These are phyloP conservation scores for Nothophytophthora sp. DNA, from an alignment of 352 stramenopile genomes.

Conservation along the genomic window DNA sequence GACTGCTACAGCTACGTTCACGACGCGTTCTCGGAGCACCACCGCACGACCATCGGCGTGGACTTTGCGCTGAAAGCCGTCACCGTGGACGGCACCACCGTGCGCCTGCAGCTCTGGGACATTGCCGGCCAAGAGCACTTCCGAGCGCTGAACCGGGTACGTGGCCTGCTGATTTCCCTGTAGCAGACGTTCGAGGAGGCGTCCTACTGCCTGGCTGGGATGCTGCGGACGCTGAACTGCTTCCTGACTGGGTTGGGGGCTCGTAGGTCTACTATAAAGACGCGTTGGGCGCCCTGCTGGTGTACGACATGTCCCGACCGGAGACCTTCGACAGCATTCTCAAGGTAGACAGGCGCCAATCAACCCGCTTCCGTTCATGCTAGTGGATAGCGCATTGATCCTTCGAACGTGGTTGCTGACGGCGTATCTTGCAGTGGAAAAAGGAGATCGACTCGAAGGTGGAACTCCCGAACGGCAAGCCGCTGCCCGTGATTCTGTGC, in stretches of 20 bases:
- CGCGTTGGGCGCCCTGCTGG: conserved; percentile 87
- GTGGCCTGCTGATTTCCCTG: no score
- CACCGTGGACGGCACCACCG: conserved; percentile 82
- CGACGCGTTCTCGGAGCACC: conserved; percentile 91
- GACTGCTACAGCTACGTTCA: conserved; percentile 85
- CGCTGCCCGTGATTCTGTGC: conserved; percentile 90
- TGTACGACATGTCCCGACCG: conserved; percentile 92
- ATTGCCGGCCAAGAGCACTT: conserved; percentile 95
- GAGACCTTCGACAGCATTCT: conserved; percentile 92
- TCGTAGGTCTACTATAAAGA: conserved; percentile 93
- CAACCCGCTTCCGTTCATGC: no score
- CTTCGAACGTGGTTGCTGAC: no score
- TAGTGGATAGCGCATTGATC: no score
- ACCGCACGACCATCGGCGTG: conserved; percentile 92
- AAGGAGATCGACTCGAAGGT: conserved; percentile 94
- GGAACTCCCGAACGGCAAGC: conserved; percentile 89
- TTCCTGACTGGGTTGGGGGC: background rate
- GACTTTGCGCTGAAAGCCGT: conserved; percentile 93
- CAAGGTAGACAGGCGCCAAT: no score
- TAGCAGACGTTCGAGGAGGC: background rate
- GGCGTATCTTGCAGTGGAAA: no score
- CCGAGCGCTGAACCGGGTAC: conserved; percentile 87
- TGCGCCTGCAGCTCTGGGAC: conserved; percentile 95
- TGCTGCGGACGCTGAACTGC: background rate
- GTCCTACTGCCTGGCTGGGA: no score